Evolutionary conservation across 148 eudicot genomes (phyloP).

Genomic region (Pharnaceum exiguum): DNA sequence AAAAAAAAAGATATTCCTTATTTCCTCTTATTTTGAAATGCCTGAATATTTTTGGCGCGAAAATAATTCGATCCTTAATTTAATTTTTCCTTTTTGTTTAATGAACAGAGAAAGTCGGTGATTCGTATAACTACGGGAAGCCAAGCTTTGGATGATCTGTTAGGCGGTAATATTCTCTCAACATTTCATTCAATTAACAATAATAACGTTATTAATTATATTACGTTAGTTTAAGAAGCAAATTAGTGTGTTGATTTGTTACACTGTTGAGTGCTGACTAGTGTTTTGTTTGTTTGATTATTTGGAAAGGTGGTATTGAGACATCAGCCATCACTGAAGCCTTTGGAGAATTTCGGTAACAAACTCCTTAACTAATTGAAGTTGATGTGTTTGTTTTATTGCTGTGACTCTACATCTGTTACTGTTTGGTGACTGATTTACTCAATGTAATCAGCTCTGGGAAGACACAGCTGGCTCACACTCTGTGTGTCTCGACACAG

Average conservation of each 20-base stretch:
- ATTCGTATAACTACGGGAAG: slow-evolving; percentile 90
- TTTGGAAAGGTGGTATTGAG: slow-evolving; percentile 72
- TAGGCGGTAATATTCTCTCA: slow-evolving; percentile 49
- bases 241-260: no score
- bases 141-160: slow-evolving; percentile 78
- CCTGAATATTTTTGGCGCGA: not conserved
- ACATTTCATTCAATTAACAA: not conserved
- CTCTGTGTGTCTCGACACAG: slow-evolving; percentile 91
- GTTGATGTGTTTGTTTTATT: not conserved
- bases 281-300: not conserved
- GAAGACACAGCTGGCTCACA: slow-evolving; percentile 97
- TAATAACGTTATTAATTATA: no score
- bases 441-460: slow-evolving; percentile 59
- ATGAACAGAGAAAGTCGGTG: slow-evolving; percentile 76
- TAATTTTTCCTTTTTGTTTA: not conserved
- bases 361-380: not conserved
- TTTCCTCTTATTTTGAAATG: slow-evolving; percentile 5
- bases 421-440: not conserved
- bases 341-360: slow-evolving; percentile 91
- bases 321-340: slow-evolving; percentile 87
- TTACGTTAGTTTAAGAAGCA: no score
- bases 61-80: not conserved
- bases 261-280: not conserved
- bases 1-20: no score
- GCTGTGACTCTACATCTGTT: not conserved